A percentile compares a stretch with the other conserved stretches of the same genome.
Conservation (phyloP, 1,284 basidiomycete species). For the Omphalotus olearius region DNA sequence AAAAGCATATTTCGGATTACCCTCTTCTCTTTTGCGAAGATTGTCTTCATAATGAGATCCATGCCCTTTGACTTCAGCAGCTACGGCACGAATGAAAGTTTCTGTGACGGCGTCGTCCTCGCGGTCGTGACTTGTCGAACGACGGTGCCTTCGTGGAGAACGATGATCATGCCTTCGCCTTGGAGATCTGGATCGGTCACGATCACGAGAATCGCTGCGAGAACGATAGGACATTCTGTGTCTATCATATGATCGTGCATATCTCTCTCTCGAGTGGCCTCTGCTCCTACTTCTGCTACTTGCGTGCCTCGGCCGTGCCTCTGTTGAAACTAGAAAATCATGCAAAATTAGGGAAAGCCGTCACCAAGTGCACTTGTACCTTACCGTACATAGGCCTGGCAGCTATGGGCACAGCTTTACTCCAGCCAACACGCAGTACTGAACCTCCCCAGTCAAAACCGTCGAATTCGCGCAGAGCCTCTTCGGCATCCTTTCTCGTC, state of each 20-base stretch:
- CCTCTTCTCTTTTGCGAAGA: constrained; percentile 71
- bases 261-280: constrained; percentile 25
- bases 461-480: constrained; percentile 82
- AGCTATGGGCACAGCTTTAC: constrained; percentile 88
- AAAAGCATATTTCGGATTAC: constrained; percentile 83
- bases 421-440: constrained; percentile 87
- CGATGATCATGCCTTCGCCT: constrained; percentile 29
- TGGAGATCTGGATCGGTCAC: constrained; percentile 39
- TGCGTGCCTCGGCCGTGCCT: constrained; percentile 21
- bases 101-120: constrained; percentile 70
- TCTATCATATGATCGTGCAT: neutral
- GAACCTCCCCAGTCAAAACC: constrained; percentile 91
- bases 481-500: constrained; percentile 87
- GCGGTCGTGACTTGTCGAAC: constrained; percentile 34
- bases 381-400: constrained; percentile 77
- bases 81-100: constrained; percentile 81
- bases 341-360: neutral
- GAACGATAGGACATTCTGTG: constrained; percentile 24
- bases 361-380: constrained; percentile 21
- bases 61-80: constrained; percentile 78
- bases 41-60: constrained; percentile 75
- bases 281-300: constrained; percentile 35
- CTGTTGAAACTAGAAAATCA: constrained; percentile 7
- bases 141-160: constrained; percentile 28
- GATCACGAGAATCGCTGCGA: constrained; percentile 42